Evolutionary conservation across 1,284 basidiomycete genomes (phyloP).

Genomic region (Tranzscheliella williamsii): DNA sequence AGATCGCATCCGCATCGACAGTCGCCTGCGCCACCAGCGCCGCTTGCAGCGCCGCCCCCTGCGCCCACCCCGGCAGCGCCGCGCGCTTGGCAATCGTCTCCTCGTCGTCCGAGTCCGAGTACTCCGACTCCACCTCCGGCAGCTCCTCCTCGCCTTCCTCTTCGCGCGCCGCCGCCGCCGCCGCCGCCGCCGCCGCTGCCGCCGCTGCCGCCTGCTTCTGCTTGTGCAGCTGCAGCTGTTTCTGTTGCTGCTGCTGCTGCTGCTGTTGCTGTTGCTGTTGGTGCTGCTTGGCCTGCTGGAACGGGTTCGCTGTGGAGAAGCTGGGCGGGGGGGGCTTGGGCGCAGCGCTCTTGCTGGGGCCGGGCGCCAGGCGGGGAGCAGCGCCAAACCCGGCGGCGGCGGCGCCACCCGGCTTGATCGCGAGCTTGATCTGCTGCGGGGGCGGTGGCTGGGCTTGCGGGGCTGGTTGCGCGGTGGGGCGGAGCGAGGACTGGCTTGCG

Average conservation of each 20-base stretch:
- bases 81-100: constrained; percentile 49
- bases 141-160: constrained; percentile 27
- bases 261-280: constrained; percentile 14
- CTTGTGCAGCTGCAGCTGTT: constrained; percentile 24
- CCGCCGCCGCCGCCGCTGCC: constrained; percentile 11
- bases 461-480: too few relatives aligned
- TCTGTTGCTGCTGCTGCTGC: constrained; percentile 13
- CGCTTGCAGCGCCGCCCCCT: constrained; percentile 46
- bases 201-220: constrained; percentile 18
- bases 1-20: constrained; percentile 56
- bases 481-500: constrained; percentile 32
- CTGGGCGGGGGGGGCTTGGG: constrained; percentile 2
- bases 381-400: constrained; percentile 20
- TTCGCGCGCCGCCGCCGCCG: constrained; percentile 24
- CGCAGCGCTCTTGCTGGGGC: not conserved
- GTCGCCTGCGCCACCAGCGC: constrained; percentile 46
- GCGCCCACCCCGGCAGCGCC: constrained; percentile 54
- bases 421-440: constrained; percentile 35
- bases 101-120: constrained; percentile 58
- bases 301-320: constrained; percentile 34
- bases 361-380: constrained; percentile 12
- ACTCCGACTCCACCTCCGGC: constrained; percentile 52
- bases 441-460: constrained; percentile 10
- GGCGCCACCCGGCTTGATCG: constrained; percentile 23
- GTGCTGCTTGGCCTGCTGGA: constrained; percentile 43